Evolutionary conservation across 257 asterid genomes (phyloP).

Genomic region (Nicotiana tabacum): DNA sequence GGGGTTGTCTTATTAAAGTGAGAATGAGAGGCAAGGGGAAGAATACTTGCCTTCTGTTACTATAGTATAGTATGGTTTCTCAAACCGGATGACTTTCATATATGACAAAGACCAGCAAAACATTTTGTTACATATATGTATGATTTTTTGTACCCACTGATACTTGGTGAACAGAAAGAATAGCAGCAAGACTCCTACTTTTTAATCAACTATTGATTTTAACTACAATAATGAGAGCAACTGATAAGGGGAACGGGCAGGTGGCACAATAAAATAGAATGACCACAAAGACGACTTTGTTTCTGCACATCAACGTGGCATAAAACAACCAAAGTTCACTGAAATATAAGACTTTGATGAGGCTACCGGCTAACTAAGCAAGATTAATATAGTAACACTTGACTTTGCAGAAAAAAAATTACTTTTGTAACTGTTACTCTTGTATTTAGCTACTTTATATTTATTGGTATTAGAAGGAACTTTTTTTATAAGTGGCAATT

Average conservation of each 20-base stretch:
- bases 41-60: background rate
- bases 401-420: too few relatives aligned
- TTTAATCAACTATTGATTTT: background rate
- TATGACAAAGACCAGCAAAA: background rate
- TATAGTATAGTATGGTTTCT: background rate
- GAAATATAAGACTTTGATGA: too few relatives aligned
- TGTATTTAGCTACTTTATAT: background rate
- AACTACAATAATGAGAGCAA: background rate
- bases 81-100: background rate
- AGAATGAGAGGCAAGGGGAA: too few relatives aligned
- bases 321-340: background rate
- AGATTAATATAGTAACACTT: too few relatives aligned
- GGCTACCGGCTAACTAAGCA: background rate
- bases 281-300: background rate
- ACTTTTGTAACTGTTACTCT: background rate
- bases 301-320: background rate
- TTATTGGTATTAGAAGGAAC: too few relatives aligned
- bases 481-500: too few relatives aligned
- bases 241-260: background rate
- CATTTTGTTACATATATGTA: background rate
- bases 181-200: background rate
- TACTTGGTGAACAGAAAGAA: conserved; percentile 8
- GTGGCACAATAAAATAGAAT: background rate
- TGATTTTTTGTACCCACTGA: background rate
- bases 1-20: too few relatives aligned